Conservation (phyloP, 2,329 filamentous ascomycete genomes). For the Trichoderma pleuroti region DNA sequence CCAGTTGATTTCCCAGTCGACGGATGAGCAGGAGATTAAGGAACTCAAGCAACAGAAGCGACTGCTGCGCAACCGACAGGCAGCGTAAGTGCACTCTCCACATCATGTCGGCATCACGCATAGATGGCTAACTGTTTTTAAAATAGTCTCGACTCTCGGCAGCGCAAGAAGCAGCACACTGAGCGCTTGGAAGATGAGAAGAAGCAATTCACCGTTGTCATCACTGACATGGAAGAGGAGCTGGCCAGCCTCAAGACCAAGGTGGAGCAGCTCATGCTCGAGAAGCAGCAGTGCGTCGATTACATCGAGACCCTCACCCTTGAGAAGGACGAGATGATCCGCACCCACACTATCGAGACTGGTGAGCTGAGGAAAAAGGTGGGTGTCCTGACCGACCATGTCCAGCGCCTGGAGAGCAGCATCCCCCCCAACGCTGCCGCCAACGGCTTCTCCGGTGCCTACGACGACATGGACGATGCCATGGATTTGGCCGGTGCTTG, state of each 20-base stretch:
- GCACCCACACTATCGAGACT: conserved; percentile 83
- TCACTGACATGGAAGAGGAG: conserved; percentile 75
- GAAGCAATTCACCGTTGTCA: conserved; percentile 77
- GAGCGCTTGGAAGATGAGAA: conserved; percentile 96
- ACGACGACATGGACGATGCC: conserved; percentile 72
- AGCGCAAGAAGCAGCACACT: conserved; percentile 97
- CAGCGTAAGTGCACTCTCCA: conserved; percentile 67
- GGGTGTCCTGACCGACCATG: conserved; percentile 70
- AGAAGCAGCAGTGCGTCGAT: conserved; percentile 71
- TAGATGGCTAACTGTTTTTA: conserved; percentile 19
- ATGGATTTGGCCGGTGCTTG: conserved; percentile 77
- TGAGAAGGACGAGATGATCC: conserved; percentile 90
- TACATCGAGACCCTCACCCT: conserved; percentile 73
- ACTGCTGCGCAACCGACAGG: conserved; percentile 88
- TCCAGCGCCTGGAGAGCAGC: conserved; percentile 64
- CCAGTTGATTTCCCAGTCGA: conserved; percentile 80
- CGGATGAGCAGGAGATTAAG: conserved; percentile 90
- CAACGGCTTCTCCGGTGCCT: conserved; percentile 65
- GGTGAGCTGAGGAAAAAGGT: conserved; percentile 91
- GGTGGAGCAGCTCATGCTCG: conserved; percentile 66
- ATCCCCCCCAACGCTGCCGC: conserved; percentile 43
- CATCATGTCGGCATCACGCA: neutral
- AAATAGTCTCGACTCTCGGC: conserved; percentile 85
- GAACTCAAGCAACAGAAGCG: conserved; percentile 98
- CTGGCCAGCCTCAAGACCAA: conserved; percentile 65